A percentile compares a stretch with the other conserved stretches of the same genome.
Conservation (phyloP, 148 eudicot species). For the Rhododendron ferrugineum region DNA sequence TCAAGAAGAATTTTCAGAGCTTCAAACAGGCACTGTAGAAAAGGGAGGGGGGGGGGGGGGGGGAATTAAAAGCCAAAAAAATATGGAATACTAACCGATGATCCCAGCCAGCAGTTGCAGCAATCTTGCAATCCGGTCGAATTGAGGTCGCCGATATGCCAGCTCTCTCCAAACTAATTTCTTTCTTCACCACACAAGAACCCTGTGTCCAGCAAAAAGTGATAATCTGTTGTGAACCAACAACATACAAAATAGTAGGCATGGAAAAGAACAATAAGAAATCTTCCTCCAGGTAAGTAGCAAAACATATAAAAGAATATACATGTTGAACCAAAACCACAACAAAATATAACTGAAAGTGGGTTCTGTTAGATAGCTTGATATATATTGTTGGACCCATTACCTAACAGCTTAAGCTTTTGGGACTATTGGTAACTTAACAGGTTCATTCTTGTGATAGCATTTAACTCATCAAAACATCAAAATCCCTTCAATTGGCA, state of each 20-base stretch:
- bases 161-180: constrained; percentile 77
- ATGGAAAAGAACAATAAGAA: background rate
- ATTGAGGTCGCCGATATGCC: constrained; percentile 74
- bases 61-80: background rate
- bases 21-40: background rate
- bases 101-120: constrained; percentile 97
- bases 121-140: constrained; percentile 66
- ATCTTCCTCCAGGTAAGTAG: background rate
- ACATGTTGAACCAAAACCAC: background rate
- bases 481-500: background rate
- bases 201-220: constrained; percentile 31
- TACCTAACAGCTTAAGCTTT: too few species aligned
- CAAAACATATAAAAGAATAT: background rate
- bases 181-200: constrained; percentile 68
- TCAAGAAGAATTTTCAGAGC: background rate
- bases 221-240: background rate
- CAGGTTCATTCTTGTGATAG: background rate
- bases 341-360: background rate
- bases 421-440: too few species aligned
- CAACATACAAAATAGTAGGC: background rate
- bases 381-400: background rate
- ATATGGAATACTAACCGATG: constrained; percentile 46
- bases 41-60: too few species aligned
- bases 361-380: background rate
- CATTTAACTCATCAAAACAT: background rate